Evolutionary conservation across 2,329 filamentous ascomycete genomes (phyloP).

Genomic region (Penicillium sp.): DNA sequence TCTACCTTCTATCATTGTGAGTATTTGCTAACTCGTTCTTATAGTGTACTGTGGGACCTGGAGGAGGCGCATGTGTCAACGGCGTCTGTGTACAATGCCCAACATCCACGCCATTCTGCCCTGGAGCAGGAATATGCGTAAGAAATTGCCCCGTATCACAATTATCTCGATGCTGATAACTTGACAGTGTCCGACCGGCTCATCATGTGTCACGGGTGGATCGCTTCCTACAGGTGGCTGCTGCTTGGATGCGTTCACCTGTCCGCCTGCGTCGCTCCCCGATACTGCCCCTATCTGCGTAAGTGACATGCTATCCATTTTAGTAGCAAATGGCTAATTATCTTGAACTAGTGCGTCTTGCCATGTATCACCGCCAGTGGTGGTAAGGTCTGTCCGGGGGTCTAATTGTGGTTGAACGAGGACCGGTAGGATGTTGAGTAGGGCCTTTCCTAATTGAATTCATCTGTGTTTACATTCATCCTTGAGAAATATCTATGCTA

Average conservation of each 20-base stretch:
- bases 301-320: slow-evolving; percentile 1
- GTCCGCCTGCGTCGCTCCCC: slow-evolving; percentile 12
- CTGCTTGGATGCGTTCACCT: slow-evolving; percentile 10
- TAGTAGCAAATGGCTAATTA: background rate
- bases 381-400: background rate
- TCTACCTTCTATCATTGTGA: background rate
- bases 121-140: slow-evolving; percentile 14
- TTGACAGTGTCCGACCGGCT: slow-evolving; percentile 10
- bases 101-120: slow-evolving; percentile 9
- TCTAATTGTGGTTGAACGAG: background rate
- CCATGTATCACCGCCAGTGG: background rate
- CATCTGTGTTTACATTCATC: too few species aligned
- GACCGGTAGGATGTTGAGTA: background rate
- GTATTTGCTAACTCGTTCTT: background rate
- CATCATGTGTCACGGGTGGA: slow-evolving; percentile 12
- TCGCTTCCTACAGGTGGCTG: slow-evolving; percentile 9
- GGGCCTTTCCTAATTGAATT: background rate
- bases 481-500: background rate
- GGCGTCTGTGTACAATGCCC: slow-evolving; percentile 10
- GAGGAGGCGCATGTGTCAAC: slow-evolving; percentile 14
- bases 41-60: slow-evolving; percentile 10
- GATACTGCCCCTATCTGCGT: slow-evolving; percentile 14
- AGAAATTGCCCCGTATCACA: background rate
- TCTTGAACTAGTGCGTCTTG: background rate
- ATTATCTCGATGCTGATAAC: background rate